Conservation (phyloP, 805 yeast genomes). For the Saturnispora dispora region DNA sequence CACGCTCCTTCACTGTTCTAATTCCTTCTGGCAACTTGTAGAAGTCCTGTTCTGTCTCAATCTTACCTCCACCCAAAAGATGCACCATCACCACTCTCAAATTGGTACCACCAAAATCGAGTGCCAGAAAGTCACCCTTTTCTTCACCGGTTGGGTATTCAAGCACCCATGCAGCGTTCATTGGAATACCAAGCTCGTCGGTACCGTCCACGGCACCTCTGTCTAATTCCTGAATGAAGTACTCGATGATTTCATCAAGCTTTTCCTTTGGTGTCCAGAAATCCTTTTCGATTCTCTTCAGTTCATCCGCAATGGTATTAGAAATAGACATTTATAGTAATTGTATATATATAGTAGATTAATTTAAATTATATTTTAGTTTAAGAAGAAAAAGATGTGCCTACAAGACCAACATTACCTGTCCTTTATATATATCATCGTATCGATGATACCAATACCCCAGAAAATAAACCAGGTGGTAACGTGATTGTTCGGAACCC, state of each 20-base stretch:
- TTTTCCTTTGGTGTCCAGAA: constrained; percentile 37
- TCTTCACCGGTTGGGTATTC: constrained; percentile 51
- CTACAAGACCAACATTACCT: not conserved
- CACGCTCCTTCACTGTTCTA: constrained; percentile 68
- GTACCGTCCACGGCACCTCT: constrained; percentile 47
- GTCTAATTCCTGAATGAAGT: constrained; percentile 42
- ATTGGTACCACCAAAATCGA: constrained; percentile 57
- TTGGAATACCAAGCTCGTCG: constrained; percentile 41
- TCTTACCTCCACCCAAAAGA: constrained; percentile 66
- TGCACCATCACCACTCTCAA: constrained; percentile 45
- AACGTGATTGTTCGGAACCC: not conserved
- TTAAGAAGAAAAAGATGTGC: not conserved
- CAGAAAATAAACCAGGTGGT: not conserved
- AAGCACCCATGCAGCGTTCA: constrained; percentile 54
- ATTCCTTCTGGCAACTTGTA: constrained; percentile 68
- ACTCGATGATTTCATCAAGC: constrained; percentile 36
- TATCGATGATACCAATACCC: not conserved
- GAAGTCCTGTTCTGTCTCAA: constrained; percentile 83
- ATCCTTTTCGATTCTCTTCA: constrained; percentile 27
- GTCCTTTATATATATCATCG: not conserved
- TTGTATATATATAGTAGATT: not conserved
- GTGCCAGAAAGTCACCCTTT: constrained; percentile 49
- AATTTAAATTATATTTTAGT: not conserved
- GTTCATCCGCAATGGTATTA: constrained; percentile 23
- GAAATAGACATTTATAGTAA: constrained; percentile 4